A percentile compares a stretch with the other conserved stretches of the same genome.
Evolutionary conservation across 2,329 filamentous ascomycete genomes (phyloP).

Genomic region (Diaporthe ilicicola): DNA sequence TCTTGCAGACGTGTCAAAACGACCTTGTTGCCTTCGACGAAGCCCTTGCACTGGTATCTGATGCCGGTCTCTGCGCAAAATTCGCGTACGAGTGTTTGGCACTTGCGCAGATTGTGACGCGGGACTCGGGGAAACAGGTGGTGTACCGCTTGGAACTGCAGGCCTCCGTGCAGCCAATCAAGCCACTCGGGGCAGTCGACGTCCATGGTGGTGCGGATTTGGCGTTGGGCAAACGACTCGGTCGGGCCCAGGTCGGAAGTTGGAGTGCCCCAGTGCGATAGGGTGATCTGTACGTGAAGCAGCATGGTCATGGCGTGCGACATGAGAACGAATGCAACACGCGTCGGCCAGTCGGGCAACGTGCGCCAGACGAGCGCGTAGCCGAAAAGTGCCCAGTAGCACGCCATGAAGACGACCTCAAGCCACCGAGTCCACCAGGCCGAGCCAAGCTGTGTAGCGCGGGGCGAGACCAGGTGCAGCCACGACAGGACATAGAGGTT

Average conservation of each 20-base stretch:
- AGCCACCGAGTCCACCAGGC: slow-evolving; percentile 75
- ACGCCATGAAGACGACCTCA: slow-evolving; percentile 68
- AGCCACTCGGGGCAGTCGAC: slow-evolving; percentile 77
- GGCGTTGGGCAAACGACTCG: slow-evolving; percentile 75
- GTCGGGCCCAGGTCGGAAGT: slow-evolving; percentile 69
- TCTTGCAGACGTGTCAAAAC: slow-evolving; percentile 59
- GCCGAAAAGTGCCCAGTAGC: slow-evolving; percentile 75
- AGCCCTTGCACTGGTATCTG: slow-evolving; percentile 27
- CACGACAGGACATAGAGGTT: slow-evolving; percentile 76
- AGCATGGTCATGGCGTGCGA: slow-evolving; percentile 73
- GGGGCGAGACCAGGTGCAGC: slow-evolving; percentile 67
- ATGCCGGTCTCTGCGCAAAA: slow-evolving; percentile 55
- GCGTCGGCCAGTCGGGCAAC: slow-evolving; percentile 65
- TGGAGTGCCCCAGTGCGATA: slow-evolving; percentile 78
- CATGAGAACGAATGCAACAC: slow-evolving; percentile 69
- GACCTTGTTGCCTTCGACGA: slow-evolving; percentile 34
- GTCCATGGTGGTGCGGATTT: slow-evolving; percentile 78
- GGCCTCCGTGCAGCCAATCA: slow-evolving; percentile 75
- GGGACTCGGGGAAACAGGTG: slow-evolving; percentile 75
- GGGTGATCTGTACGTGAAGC: slow-evolving; percentile 76
- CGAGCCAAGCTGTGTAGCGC: slow-evolving; percentile 63
- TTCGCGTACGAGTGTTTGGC: slow-evolving; percentile 66
- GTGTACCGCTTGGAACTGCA: slow-evolving; percentile 78
- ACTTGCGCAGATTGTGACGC: slow-evolving; percentile 70
- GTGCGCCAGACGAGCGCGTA: slow-evolving; percentile 69